These are phyloP conservation scores for Diaporthe citrichinensis DNA, from an alignment of 2,329 filamentous ascomycete genomes.

Conservation along the genomic window DNA sequence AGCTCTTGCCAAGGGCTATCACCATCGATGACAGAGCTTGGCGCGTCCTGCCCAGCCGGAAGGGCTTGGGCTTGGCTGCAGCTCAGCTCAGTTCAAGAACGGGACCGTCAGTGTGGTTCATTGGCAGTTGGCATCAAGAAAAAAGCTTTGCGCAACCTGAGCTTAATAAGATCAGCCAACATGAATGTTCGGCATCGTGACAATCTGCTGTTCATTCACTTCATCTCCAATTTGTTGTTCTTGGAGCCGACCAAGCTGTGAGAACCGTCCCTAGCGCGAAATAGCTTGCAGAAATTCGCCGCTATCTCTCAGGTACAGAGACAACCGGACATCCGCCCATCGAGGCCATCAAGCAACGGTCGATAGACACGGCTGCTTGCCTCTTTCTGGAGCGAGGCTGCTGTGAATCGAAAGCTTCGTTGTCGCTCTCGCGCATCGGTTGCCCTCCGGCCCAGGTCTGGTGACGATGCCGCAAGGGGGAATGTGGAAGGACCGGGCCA, in stretches of 20 bases:
- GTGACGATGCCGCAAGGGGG: constrained; percentile 17
- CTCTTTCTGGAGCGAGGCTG: neutral
- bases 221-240: neutral
- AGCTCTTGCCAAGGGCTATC: constrained; percentile 31
- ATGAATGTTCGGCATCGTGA: neutral
- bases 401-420: neutral
- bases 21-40: constrained; percentile 9
- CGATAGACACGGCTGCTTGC: neutral
- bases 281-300: neutral
- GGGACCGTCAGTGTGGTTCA: constrained; percentile 8
- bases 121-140: neutral
- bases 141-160: neutral
- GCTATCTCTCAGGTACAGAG: neutral
- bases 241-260: neutral
- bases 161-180: neutral
- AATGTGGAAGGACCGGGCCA: constrained; percentile 22
- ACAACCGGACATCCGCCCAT: neutral
- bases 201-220: neutral
- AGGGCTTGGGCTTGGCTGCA: constrained; percentile 16
- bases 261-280: neutral
- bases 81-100: neutral
- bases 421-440: constrained; percentile 4
- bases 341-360: neutral
- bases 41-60: constrained; percentile 4
- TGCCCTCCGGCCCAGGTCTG: neutral